These are phyloP conservation scores for Juglanconis juglandina DNA, from an alignment of 2,329 filamentous ascomycete genomes.

Conservation along the genomic window DNA sequence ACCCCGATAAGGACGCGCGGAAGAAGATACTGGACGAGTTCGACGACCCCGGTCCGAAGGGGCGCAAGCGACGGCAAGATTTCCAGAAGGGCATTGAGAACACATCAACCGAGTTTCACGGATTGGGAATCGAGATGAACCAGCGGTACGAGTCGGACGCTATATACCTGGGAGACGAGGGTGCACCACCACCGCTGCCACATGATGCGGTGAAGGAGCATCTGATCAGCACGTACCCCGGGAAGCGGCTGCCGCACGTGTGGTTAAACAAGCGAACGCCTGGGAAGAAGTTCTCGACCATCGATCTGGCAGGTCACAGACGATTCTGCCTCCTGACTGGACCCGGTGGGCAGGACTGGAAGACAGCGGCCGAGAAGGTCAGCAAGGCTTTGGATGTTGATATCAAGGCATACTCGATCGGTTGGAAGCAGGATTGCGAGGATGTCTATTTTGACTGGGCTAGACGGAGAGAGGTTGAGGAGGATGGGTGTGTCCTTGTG, in stretches of 20 bases:
- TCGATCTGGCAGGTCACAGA: slow-evolving; percentile 58
- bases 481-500: slow-evolving; percentile 55
- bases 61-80: slow-evolving; percentile 34
- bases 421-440: slow-evolving; percentile 56
- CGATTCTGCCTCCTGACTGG: slow-evolving; percentile 50
- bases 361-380: slow-evolving; percentile 41
- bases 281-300: slow-evolving; percentile 47
- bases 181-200: slow-evolving; percentile 25
- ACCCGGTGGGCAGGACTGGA: slow-evolving; percentile 55
- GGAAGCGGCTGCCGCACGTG: slow-evolving; percentile 57
- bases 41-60: slow-evolving; percentile 32
- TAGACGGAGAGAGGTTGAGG: slow-evolving; percentile 48
- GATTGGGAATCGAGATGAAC: slow-evolving; percentile 57
- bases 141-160: slow-evolving; percentile 49
- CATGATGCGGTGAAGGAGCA: slow-evolving; percentile 41
- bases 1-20: slow-evolving; percentile 36
- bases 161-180: slow-evolving; percentile 45
- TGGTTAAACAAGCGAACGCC: slow-evolving; percentile 55
- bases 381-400: slow-evolving; percentile 38
- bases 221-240: slow-evolving; percentile 53
- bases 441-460: slow-evolving; percentile 63
- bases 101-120: slow-evolving; percentile 49
- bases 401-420: slow-evolving; percentile 50
- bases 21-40: slow-evolving; percentile 38
- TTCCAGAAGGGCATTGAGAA: slow-evolving; percentile 40